These are phyloP conservation scores for Candolleomyces aberdarensis DNA, from an alignment of 768 basidiomycete genomes.

Conservation along the genomic window DNA sequence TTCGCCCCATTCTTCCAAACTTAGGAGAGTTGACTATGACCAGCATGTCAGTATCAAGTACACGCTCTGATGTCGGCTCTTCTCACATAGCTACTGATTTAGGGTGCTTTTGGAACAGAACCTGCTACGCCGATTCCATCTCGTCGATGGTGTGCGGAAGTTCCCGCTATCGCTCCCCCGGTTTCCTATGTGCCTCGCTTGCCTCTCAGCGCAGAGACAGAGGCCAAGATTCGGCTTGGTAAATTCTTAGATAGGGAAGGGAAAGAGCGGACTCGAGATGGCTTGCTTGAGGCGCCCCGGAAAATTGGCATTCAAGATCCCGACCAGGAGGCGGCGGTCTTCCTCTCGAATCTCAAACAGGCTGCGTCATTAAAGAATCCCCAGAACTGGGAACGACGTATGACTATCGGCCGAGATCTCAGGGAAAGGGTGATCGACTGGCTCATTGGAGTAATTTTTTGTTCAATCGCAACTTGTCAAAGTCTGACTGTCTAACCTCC, in stretches of 20 bases:
- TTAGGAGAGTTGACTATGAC: background rate
- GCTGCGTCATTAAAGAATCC: background rate
- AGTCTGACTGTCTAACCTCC: background rate
- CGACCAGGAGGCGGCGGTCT: background rate
- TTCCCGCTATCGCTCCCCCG: slow-evolving; percentile 59
- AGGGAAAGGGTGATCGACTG: slow-evolving; percentile 37
- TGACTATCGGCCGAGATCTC: slow-evolving; percentile 31
- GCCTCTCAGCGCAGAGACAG: slow-evolving; percentile 35
- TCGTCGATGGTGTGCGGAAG: slow-evolving; percentile 8
- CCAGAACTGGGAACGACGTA: slow-evolving; percentile 20
- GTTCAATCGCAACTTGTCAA: background rate
- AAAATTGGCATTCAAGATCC: background rate
- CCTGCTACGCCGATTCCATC: slow-evolving; percentile 2
- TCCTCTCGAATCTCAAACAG: background rate
- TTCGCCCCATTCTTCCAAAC: background rate
- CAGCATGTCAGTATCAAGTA: background rate
- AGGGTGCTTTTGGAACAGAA: background rate
- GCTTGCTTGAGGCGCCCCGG: slow-evolving; percentile 19
- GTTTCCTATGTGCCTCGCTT: slow-evolving; percentile 26
- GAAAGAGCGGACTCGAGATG: slow-evolving; percentile 32
- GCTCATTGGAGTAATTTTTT: slow-evolving; percentile 43
- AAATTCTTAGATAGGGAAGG: slow-evolving; percentile 41
- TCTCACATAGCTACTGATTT: background rate
- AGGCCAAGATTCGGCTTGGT: slow-evolving; percentile 41
- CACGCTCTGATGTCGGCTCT: background rate